Percentiles rank a stretch among this genome's conserved stretches.
phyloP scores from a whole-genome alignment of 2,329 filamentous ascomycete genomes.

The Colletotrichum viniferum region DNA sequence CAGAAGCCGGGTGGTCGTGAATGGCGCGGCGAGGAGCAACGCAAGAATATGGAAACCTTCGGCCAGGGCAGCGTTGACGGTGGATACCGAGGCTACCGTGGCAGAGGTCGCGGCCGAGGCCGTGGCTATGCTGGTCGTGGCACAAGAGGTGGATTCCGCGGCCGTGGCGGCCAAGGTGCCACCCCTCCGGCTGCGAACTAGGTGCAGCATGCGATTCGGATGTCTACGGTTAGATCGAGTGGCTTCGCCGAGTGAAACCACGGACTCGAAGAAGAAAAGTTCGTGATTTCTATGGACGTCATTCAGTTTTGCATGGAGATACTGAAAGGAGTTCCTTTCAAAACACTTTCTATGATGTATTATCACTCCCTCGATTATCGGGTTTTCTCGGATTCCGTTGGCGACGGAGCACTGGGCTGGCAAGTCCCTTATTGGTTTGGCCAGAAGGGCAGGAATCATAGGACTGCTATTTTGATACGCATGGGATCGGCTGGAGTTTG shows the following conservation, averaged over 20 bases:
- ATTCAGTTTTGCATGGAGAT: not conserved
- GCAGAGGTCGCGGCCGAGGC: conserved; percentile 77
- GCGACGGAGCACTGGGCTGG: conserved; percentile 15
- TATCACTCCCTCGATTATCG: conserved; percentile 13
- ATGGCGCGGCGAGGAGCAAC: conserved; percentile 91
- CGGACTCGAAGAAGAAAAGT: not conserved
- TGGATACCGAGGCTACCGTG: conserved; percentile 76
- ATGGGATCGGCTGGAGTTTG: conserved; percentile 22
- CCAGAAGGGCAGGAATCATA: conserved; percentile 17
- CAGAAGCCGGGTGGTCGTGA: conserved; percentile 79
- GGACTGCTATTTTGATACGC: conserved; percentile 20
- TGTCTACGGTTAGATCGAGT: not conserved
- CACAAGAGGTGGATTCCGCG: conserved; percentile 34
- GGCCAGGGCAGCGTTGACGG: conserved; percentile 94
- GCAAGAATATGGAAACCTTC: conserved; percentile 96
- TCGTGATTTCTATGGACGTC: not conserved
- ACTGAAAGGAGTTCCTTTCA: conserved; percentile 1
- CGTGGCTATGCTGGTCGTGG: conserved; percentile 48
- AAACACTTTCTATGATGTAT: conserved; percentile 17
- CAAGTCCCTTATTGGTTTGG: conserved; percentile 3
- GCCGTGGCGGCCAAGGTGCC: conserved; percentile 32
- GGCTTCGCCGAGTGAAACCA: not conserved
- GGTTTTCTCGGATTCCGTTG: conserved; percentile 17
- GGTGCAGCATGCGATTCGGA: not conserved
- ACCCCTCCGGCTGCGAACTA: conserved; percentile 12